phyloP scores from a whole-genome alignment of 2,329 filamentous ascomycete genomes.

The Hypoxylon sp. region DNA sequence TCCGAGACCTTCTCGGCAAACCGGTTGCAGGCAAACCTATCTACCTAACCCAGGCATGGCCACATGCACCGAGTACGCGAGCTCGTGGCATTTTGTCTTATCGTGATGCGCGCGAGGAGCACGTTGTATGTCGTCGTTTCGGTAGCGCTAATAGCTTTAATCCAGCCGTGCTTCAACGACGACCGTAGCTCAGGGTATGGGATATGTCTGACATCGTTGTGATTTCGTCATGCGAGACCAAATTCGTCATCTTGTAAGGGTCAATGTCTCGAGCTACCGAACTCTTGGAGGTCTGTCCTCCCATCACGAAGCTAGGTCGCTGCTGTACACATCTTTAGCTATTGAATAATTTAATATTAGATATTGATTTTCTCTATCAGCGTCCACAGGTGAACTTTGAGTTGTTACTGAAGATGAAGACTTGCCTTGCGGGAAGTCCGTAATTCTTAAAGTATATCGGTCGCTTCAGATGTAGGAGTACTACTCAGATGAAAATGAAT shows the following conservation, averaged over 20 bases:
- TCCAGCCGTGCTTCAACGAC: slow-evolving; percentile 20
- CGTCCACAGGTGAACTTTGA: slow-evolving; percentile 5
- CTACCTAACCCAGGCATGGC: slow-evolving; percentile 28
- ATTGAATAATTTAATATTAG: slow-evolving; percentile 14
- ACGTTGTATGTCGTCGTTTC: slow-evolving; percentile 35
- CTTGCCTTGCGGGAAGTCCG: background rate
- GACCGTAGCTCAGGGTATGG: slow-evolving; percentile 16
- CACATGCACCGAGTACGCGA: slow-evolving; percentile 34
- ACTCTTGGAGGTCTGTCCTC: slow-evolving; percentile 29
- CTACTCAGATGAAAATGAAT: slow-evolving; percentile 2
- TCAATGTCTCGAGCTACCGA: slow-evolving; percentile 27
- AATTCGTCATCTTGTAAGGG: slow-evolving; percentile 32
- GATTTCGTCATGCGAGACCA: slow-evolving; percentile 39
- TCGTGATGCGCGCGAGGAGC: slow-evolving; percentile 26
- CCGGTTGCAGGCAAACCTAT: slow-evolving; percentile 33
- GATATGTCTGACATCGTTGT: slow-evolving; percentile 28
- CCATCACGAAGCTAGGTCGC: slow-evolving; percentile 18
- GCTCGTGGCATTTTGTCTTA: slow-evolving; percentile 45
- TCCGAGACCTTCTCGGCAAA: slow-evolving; percentile 44
- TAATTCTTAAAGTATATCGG: too few species aligned
- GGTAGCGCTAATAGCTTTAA: slow-evolving; percentile 14
- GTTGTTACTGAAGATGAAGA: slow-evolving; percentile 1
- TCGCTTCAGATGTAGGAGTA: background rate
- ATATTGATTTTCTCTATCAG: slow-evolving; percentile 12
- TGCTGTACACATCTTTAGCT: slow-evolving; percentile 19